These are phyloP conservation scores for Candida xyloterini DNA, from an alignment of 805 yeast genomes.

Conservation along the genomic window DNA sequence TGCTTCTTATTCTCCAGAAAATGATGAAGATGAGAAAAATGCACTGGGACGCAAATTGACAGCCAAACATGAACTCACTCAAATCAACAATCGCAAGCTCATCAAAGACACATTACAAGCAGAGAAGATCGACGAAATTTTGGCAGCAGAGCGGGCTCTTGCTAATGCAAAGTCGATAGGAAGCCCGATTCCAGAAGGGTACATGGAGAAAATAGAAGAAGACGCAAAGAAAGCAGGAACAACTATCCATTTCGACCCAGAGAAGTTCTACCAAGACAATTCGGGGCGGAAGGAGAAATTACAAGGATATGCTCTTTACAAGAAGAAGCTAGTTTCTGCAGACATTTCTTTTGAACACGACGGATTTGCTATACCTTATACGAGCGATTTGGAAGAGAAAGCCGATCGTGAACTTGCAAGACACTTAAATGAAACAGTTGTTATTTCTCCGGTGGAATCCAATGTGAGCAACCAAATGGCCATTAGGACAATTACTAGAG, in stretches of 20 bases:
- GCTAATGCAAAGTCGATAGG: constrained; percentile 50
- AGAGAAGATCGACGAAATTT: constrained; percentile 50
- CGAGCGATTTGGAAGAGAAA: constrained; percentile 64
- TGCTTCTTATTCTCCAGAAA: constrained; percentile 33
- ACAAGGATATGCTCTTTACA: constrained; percentile 56
- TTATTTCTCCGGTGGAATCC: constrained; percentile 53
- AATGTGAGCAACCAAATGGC: constrained; percentile 53
- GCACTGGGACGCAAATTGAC: constrained; percentile 13
- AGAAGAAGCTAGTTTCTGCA: constrained; percentile 59
- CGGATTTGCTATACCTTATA: constrained; percentile 51
- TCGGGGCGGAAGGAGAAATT: constrained; percentile 47
- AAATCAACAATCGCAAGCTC: constrained; percentile 27
- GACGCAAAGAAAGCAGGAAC: constrained; percentile 39
- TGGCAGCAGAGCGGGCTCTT: constrained; percentile 58
- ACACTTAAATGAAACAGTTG: constrained; percentile 49
- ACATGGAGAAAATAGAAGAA: constrained; percentile 28
- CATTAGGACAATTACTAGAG: constrained; percentile 69
- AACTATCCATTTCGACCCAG: constrained; percentile 42
- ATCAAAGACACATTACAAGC: constrained; percentile 47
- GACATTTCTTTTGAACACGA: constrained; percentile 36
- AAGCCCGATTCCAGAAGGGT: constrained; percentile 32
- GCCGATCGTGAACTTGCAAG: constrained; percentile 60
- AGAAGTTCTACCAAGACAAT: constrained; percentile 48
- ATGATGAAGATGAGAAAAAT: constrained; percentile 8
- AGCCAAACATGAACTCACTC: constrained; percentile 20